Evolutionary conservation across 192 early-diverging fungal species (phyloP), one percentile per base, ranked within the genome.

Genomic region (Pilobolus umbonatus): DNA sequence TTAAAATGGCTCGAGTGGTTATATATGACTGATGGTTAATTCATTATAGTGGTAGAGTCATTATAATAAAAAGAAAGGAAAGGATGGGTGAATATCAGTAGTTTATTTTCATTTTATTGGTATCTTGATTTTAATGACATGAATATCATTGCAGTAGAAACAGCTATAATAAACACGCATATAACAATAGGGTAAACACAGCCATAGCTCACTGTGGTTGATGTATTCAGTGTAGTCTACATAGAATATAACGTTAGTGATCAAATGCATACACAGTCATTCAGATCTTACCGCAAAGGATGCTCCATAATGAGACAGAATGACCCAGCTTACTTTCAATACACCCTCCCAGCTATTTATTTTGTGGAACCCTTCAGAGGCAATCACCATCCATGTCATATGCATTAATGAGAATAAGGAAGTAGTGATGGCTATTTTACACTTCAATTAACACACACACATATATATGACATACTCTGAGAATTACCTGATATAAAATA

Each of bases 371-470:
- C 85, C 85, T 29, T 88, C 83, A 69, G 88, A 90, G 1, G 82
- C 78, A 26, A 90, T 67, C 71, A 90, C 82, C 74, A 80, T 88
- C 89, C 89, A 91, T 4, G 68, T 70, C 26, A 80, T 81, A 56
- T 91, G 81, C 30, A 87, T 75, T 28, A 91, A 72, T 28, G 83
- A 85, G 51, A 88, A 85, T 44, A 90, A 21, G 36, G 77, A 80
- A 1, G 87, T 88, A 5, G 77, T 85, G 11, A 90, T 68, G 7
- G 89, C 89, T 87, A 63, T 38, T 25, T 7, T 49, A 22, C 7
- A n/a, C n/a, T 49, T 25, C n/a, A 6, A 49, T 21, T 31, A 14
- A 9, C 30, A 59, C 15, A 51, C 11, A 53, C 22, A 50, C 38
- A 28, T 19, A 10, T 12, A 24, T 44, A 2, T 8, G 44, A 6